Percentiles rank a stretch among this genome's conserved stretches.
Evolutionary conservation across 2,329 filamentous ascomycete genomes (phyloP).

Genomic region (Arthrobotrys pseudoclavata): DNA sequence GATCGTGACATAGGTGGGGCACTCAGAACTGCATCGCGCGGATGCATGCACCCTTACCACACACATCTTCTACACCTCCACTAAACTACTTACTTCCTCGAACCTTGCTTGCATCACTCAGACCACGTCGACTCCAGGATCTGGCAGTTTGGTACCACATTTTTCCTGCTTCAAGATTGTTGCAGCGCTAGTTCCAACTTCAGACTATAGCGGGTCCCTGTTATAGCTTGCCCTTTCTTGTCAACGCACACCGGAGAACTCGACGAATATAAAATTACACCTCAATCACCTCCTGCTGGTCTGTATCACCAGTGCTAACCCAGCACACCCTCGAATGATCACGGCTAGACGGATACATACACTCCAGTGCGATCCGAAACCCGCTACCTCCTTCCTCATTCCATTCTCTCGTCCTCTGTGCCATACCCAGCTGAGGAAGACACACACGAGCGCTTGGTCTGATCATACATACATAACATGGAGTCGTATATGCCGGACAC

Average conservation of each 20-base stretch:
- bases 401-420: constrained; percentile 66
- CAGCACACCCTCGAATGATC: constrained; percentile 60
- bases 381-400: constrained; percentile 89
- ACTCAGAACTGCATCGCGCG: constrained; percentile 35
- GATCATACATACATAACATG: constrained; percentile 25
- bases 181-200: constrained; percentile 50
- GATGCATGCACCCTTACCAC: constrained; percentile 45
- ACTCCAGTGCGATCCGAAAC: constrained; percentile 86
- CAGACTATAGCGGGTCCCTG: constrained; percentile 51
- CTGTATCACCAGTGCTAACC: constrained; percentile 58
- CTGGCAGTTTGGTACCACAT: constrained; percentile 59
- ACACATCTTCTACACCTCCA: constrained; percentile 8
- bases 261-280: constrained; percentile 60
- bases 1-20: constrained; percentile 58
- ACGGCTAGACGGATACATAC: constrained; percentile 47
- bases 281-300: constrained; percentile 57
- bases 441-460: constrained; percentile 12
- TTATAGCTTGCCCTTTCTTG: constrained; percentile 48
- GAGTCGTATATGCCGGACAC: constrained; percentile 58
- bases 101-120: constrained; percentile 43
- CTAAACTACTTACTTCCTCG: constrained; percentile 27
- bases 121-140: constrained; percentile 59
- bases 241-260: constrained; percentile 49
- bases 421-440: constrained; percentile 22
- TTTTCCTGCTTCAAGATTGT: constrained; percentile 56